phyloP scores from a whole-genome alignment of 768 basidiomycete species.

The Myochromella boudieri region DNA sequence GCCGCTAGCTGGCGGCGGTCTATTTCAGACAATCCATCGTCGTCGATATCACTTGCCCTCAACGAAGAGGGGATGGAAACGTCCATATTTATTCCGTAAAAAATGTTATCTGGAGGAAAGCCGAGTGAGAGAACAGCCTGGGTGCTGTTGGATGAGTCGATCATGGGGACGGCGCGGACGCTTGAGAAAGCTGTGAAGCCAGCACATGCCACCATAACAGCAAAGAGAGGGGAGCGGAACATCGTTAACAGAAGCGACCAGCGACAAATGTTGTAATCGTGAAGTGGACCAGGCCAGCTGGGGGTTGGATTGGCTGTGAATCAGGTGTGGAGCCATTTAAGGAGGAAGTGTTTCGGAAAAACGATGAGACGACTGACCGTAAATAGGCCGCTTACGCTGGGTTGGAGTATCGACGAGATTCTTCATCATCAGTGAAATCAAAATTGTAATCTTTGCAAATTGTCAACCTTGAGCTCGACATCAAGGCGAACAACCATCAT shows the following conservation, averaged over 20 bases:
- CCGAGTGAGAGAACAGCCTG: background rate
- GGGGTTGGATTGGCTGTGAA: too few relatives aligned
- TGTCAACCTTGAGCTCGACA: too few relatives aligned
- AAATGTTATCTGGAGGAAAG: constrained; percentile 9
- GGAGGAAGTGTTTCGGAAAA: too few relatives aligned
- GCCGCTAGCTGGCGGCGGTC: constrained; percentile 9
- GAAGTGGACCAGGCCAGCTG: constrained; percentile 10
- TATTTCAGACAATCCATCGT: constrained; percentile 4
- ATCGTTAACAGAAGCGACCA: constrained; percentile 13
- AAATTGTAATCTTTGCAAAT: too few relatives aligned
- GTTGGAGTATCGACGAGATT: too few relatives aligned
- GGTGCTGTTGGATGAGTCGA: constrained; percentile 3
- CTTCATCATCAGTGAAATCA: too few relatives aligned
- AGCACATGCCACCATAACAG: constrained; percentile 1
- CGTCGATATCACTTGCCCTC: background rate
- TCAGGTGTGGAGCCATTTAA: too few relatives aligned
- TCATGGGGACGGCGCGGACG: constrained; percentile 5
- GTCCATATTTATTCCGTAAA: constrained; percentile 9
- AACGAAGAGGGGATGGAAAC: background rate
- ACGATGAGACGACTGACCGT: too few relatives aligned
- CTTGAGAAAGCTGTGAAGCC: constrained; percentile 2
- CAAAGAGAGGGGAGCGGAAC: constrained; percentile 1
- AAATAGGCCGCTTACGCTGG: too few relatives aligned
- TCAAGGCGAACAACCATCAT: too few relatives aligned
- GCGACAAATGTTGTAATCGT: constrained; percentile 5